phyloP scores from a whole-genome alignment of 352 stramenopile species.

The Phytophthora boehmeriae region DNA sequence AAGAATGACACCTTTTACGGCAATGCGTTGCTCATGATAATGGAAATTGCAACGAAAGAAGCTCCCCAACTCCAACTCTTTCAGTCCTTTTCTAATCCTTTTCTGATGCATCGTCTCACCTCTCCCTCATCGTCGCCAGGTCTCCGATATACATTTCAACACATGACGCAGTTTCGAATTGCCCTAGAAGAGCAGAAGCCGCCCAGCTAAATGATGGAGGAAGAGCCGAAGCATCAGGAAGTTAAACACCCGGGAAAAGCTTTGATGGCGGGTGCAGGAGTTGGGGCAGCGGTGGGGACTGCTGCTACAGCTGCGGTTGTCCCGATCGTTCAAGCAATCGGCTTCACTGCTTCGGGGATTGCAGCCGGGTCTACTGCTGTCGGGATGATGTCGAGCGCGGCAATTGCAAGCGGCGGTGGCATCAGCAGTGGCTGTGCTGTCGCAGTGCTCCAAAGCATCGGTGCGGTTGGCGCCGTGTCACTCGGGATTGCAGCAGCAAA shows the following conservation, averaged over 20 bases:
- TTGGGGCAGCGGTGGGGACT: slow-evolving; percentile 11
- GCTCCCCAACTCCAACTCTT: too few relatives aligned
- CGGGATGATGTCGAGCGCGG: slow-evolving; percentile 53
- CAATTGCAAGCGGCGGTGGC: slow-evolving; percentile 38
- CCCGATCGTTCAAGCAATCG: slow-evolving; percentile 23
- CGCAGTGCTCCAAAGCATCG: slow-evolving; percentile 52
- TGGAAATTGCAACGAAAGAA: too few relatives aligned
- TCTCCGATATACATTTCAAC: too few relatives aligned
- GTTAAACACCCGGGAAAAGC: background rate
- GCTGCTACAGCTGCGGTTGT: slow-evolving; percentile 4
- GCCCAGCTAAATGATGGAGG: too few relatives aligned
- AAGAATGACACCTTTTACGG: too few relatives aligned
- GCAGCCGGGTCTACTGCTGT: slow-evolving; percentile 37
- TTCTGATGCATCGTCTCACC: too few relatives aligned
- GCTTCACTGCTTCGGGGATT: slow-evolving; percentile 45
- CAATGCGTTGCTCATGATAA: too few relatives aligned
- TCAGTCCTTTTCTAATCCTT: too few relatives aligned
- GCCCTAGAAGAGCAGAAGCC: too few relatives aligned
- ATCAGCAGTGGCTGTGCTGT: slow-evolving; percentile 40
- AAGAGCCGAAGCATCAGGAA: background rate
- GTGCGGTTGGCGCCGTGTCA: slow-evolving; percentile 20
- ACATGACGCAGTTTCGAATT: too few relatives aligned
- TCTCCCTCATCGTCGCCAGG: too few relatives aligned
- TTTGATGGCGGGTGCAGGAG: background rate
- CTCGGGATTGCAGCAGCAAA: slow-evolving; percentile 2